phyloP scores from a whole-genome alignment of 345 rosid genomes.

The Brassica incana region DNA sequence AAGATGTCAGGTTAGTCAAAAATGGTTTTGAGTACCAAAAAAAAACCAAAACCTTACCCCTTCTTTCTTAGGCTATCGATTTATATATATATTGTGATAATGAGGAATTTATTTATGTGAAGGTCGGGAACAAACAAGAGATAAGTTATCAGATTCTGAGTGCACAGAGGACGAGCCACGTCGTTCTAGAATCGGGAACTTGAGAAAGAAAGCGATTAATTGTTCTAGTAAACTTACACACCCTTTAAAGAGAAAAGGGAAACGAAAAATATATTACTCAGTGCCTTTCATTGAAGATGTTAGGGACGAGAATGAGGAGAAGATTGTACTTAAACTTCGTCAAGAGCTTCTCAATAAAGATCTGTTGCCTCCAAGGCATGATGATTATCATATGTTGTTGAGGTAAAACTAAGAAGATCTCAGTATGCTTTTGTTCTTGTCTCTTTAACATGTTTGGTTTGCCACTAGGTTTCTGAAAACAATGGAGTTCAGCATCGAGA shows the following conservation, averaged over 20 bases:
- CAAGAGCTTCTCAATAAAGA: constrained; percentile 61
- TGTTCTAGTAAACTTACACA: constrained; percentile 42
- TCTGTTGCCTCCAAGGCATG: constrained; percentile 71
- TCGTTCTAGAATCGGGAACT: constrained; percentile 69
- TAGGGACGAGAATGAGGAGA: constrained; percentile 79
- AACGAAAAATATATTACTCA: not conserved
- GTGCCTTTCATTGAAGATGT: constrained; percentile 58
- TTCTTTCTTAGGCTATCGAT: not conserved
- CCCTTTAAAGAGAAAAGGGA: not conserved
- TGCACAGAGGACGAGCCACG: constrained; percentile 55
- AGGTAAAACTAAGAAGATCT: constrained; percentile 46
- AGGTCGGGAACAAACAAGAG: constrained; percentile 39
- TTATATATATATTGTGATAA: not conserved
- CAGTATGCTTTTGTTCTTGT: not conserved
- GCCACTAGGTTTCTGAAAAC: constrained; percentile 73
- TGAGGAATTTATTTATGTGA: not conserved
- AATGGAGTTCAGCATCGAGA: constrained; percentile 69
- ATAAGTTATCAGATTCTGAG: constrained; percentile 66
- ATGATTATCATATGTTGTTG: constrained; percentile 77
- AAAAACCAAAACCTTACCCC: not conserved
- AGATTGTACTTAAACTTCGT: constrained; percentile 57
- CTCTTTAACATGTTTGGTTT: not conserved
- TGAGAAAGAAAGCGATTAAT: constrained; percentile 77
- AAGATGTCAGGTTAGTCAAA: not conserved
- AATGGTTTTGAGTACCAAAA: not conserved